Conservation (phyloP, 106 monocot species). For the Apostasia ramifera region DNA sequence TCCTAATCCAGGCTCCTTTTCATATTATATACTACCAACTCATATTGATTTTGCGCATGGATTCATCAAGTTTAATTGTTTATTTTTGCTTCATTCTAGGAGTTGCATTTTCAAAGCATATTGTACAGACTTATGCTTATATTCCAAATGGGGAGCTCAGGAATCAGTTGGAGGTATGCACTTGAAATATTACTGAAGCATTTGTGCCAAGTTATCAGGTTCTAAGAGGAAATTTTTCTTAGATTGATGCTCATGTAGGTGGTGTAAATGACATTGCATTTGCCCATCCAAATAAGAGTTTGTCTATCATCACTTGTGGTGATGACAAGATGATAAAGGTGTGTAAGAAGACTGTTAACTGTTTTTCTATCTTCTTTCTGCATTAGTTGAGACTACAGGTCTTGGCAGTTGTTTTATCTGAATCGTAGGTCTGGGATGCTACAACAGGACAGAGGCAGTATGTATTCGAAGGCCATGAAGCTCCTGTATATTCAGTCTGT, state of each 20-base stretch:
- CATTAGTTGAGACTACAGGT: constrained; percentile 13
- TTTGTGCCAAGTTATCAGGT: neutral
- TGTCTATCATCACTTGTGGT: constrained; percentile 71
- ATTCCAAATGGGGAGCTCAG: constrained; percentile 80
- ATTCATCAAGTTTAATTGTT: neutral
- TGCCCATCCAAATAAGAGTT: constrained; percentile 85
- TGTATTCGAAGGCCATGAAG: constrained; percentile 38
- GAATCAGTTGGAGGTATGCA: constrained; percentile 62
- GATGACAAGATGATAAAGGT: constrained; percentile 82
- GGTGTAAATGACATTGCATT: constrained; percentile 98
- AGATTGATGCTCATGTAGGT: constrained; percentile 97
- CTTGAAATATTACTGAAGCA: neutral
- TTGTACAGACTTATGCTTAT: constrained; percentile 82
- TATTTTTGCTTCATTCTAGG: constrained; percentile 32
- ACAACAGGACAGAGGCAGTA: constrained; percentile 38
- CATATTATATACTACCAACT: neutral
- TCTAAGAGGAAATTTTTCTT: neutral
- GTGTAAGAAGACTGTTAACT: neutral
- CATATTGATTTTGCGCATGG: neutral
- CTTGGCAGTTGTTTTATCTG: neutral
- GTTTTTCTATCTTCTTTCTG: neutral
- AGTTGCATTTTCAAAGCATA: constrained; percentile 97
- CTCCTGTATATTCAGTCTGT: constrained; percentile 46
- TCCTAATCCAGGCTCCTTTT: neutral
- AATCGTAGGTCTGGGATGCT: constrained; percentile 63